Percentiles rank a stretch among this genome's conserved stretches.
Evolutionary conservation across 805 yeast species (phyloP).

Genomic region (Candida morakotiae): DNA sequence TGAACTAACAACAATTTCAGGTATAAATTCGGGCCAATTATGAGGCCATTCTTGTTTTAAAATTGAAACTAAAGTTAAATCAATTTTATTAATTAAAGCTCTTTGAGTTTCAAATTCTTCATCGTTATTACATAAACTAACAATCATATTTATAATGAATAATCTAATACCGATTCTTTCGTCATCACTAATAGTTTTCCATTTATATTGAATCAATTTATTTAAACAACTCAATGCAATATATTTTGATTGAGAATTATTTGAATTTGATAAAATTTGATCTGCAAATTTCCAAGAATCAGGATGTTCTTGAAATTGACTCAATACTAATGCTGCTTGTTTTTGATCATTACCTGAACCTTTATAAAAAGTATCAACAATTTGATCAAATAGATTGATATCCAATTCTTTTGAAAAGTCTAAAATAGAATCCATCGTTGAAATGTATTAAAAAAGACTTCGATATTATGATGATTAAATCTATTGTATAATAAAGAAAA

Average conservation of each 20-base stretch:
- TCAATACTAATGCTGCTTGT: slow-evolving; percentile 66
- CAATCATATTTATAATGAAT: slow-evolving; percentile 90
- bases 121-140: slow-evolving; percentile 84
- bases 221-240: slow-evolving; percentile 89
- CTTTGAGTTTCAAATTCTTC: slow-evolving; percentile 60
- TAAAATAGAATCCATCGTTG: slow-evolving; percentile 74
- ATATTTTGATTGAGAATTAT: slow-evolving; percentile 84
- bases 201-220: slow-evolving; percentile 82
- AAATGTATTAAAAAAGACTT: background rate
- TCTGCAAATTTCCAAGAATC: slow-evolving; percentile 96
- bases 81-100: slow-evolving; percentile 87
- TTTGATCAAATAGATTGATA: slow-evolving; percentile 48
- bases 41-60: slow-evolving; percentile 99
- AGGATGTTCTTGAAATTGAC: slow-evolving; percentile 86
- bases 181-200: slow-evolving; percentile 88
- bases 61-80: slow-evolving; percentile 88
- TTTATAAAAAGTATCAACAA: slow-evolving; percentile 79
- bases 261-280: slow-evolving; percentile 72
- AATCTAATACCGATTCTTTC: slow-evolving; percentile 92
- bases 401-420: slow-evolving; percentile 86
- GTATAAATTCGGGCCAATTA: slow-evolving; percentile 96
- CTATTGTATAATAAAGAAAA: too few relatives aligned
- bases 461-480: too few relatives aligned
- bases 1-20: slow-evolving; percentile 84
- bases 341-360: slow-evolving; percentile 70